phyloP scores from a whole-genome alignment of 2,329 filamentous ascomycete species.

The Verticillium nubilum region DNA sequence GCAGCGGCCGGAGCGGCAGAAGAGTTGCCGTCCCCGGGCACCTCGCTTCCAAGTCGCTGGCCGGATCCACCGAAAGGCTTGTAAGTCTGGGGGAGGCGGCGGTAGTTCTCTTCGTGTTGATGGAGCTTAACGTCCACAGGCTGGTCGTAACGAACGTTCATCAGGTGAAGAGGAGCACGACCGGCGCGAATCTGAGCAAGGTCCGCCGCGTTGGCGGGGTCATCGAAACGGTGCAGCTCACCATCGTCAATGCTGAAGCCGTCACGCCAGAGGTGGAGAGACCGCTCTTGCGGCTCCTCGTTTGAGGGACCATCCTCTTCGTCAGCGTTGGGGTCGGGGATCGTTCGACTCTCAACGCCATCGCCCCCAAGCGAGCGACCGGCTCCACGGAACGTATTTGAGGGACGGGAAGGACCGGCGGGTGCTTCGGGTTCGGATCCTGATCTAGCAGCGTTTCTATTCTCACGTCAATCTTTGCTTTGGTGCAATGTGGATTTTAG shows the following conservation, averaged over 20 bases:
- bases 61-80: constrained; percentile 70
- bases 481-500: background rate
- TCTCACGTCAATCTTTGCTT: background rate
- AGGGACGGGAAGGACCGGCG: constrained; percentile 42
- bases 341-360: constrained; percentile 61
- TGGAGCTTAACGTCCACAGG: constrained; percentile 75
- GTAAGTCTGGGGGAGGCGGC: constrained; percentile 67
- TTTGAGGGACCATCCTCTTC: constrained; percentile 13
- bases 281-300: constrained; percentile 55
- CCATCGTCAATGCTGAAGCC: constrained; percentile 85
- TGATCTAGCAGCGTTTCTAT: constrained; percentile 52
- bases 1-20: constrained; percentile 13
- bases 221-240: constrained; percentile 70
- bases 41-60: constrained; percentile 70
- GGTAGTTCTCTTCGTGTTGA: constrained; percentile 71
- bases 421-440: constrained; percentile 41
- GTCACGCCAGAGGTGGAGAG: constrained; percentile 75
- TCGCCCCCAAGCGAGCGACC: constrained; percentile 77
- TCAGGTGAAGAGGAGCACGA: constrained; percentile 69
- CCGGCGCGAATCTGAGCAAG: constrained; percentile 72
- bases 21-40: constrained; percentile 49
- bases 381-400: constrained; percentile 57
- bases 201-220: constrained; percentile 67
- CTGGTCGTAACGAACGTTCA: constrained; percentile 70
- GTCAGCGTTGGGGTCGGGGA: constrained; percentile 52